Conservation (phyloP, 1,284 basidiomycete genomes). For the Agroathelia rolfsii region DNA sequence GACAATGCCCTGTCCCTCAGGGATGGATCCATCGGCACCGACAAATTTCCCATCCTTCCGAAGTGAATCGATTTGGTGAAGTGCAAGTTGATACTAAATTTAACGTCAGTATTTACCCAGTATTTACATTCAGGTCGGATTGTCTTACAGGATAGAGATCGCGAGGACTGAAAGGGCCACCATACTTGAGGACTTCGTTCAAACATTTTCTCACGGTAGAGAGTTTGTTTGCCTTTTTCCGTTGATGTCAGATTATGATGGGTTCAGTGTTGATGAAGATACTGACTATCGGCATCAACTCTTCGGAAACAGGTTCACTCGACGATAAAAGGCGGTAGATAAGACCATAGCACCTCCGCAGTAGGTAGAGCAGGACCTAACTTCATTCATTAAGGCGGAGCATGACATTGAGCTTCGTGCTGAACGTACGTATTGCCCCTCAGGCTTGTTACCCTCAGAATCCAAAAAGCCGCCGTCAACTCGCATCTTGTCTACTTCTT, state of each 20-base stretch:
- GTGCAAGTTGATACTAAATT: slow-evolving; percentile 86
- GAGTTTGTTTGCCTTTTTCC: slow-evolving; percentile 93
- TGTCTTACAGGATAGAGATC: slow-evolving; percentile 90
- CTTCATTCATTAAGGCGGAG: not conserved
- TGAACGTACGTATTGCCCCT: slow-evolving; percentile 79
- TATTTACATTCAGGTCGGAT: too few relatives aligned
- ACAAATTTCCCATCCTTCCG: slow-evolving; percentile 91
- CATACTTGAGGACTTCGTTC: slow-evolving; percentile 95
- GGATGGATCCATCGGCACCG: slow-evolving; percentile 73
- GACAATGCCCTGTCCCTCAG: slow-evolving; percentile 95
- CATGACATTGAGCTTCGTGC: not conserved
- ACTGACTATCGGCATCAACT: slow-evolving; percentile 90
- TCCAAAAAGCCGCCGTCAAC: slow-evolving; percentile 97
- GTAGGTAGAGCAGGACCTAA: slow-evolving; percentile 87
- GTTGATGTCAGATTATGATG: too few relatives aligned
- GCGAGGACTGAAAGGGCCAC: slow-evolving; percentile 89
- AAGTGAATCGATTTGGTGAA: slow-evolving; percentile 92
- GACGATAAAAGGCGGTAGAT: slow-evolving; percentile 92
- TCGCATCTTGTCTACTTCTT: slow-evolving; percentile 95
- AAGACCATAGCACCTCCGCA: slow-evolving; percentile 92
- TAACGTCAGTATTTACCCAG: too few relatives aligned
- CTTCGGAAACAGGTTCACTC: slow-evolving; percentile 98
- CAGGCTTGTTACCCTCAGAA: slow-evolving; percentile 82
- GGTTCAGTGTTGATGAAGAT: too few relatives aligned
- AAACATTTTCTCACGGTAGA: slow-evolving; percentile 93